Percentiles rank a stretch among this genome's conserved stretches.
Evolutionary conservation across 1,284 basidiomycete species (phyloP).

Genomic region (Gymnopus androsaceus): DNA sequence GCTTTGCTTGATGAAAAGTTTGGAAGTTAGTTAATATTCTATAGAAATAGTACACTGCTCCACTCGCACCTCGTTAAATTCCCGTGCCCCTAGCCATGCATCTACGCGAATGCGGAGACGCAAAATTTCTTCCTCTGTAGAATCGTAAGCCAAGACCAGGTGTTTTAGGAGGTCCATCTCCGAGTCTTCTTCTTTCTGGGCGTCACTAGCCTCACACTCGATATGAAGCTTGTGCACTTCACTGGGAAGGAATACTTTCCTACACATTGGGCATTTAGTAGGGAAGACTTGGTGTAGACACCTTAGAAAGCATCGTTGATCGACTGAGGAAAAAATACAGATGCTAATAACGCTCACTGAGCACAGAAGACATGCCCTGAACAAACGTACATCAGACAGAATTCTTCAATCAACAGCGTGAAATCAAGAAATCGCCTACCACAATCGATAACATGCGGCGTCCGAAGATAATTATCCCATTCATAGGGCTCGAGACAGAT

Average conservation of each 20-base stretch:
- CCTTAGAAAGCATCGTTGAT: neutral
- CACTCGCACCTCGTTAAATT: conserved; percentile 36
- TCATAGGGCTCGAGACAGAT: conserved; percentile 65
- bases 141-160: conserved; percentile 48
- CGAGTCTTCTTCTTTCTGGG: conserved; percentile 28
- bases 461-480: conserved; percentile 44
- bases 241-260: conserved; percentile 53
- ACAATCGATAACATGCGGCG: conserved; percentile 66
- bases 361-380: conserved; percentile 61
- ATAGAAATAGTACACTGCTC: neutral
- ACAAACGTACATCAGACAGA: neutral
- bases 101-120: conserved; percentile 48
- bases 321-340: neutral
- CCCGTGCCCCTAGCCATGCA: conserved; percentile 41
- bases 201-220: conserved; percentile 30
- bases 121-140: conserved; percentile 42
- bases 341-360: conserved; percentile 43
- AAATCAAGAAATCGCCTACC: conserved; percentile 31
- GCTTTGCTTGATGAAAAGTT: conserved; percentile 20
- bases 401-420: neutral
- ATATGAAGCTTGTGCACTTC: conserved; percentile 64
- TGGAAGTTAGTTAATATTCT: conserved; percentile 12
- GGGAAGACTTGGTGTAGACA: conserved; percentile 39
- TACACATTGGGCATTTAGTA: conserved; percentile 63
- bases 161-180: conserved; percentile 31